These are phyloP conservation scores for Stephanocyclus meneghinianus DNA, from an alignment of 352 stramenopile species.

Conservation along the genomic window DNA sequence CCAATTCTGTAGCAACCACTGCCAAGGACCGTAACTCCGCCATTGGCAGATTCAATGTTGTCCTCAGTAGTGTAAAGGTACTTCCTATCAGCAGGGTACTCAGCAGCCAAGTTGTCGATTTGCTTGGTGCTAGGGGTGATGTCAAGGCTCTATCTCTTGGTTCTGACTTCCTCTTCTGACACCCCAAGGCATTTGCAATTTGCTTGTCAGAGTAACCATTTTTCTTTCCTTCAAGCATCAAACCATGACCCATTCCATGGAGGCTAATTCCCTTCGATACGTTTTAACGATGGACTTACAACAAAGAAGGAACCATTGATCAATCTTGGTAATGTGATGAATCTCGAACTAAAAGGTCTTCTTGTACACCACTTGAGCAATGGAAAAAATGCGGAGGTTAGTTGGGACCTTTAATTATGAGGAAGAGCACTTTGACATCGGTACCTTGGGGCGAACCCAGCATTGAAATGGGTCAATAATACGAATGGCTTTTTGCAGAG, in stretches of 20 bases:
- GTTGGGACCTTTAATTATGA: constrained; percentile 89
- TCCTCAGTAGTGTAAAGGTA: constrained; percentile 96
- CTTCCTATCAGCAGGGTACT: constrained; percentile 94
- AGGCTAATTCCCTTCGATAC: constrained; percentile 61
- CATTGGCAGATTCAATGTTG: constrained; percentile 77
- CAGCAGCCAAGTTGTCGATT: constrained; percentile 94
- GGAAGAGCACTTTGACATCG: constrained; percentile 83
- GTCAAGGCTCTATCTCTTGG: constrained; percentile 84
- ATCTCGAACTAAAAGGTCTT: constrained; percentile 89
- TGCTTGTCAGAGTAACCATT: constrained; percentile 92
- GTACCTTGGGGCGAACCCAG: constrained; percentile 82
- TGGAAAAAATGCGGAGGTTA: constrained; percentile 90
- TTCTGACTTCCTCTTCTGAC: constrained; percentile 87
- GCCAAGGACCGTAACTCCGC: constrained; percentile 93
- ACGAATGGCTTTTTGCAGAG: constrained; percentile 94
- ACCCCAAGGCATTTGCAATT: constrained; percentile 85
- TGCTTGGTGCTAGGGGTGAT: constrained; percentile 91
- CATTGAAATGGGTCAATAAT: constrained; percentile 86
- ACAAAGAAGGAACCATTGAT: constrained; percentile 92
- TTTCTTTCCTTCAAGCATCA: constrained; percentile 86
- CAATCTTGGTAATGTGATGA: constrained; percentile 92
- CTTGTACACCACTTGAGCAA: constrained; percentile 85
- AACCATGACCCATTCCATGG: constrained; percentile 50
- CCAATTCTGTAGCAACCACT: constrained; percentile 94
- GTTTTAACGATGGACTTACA: constrained; percentile 89